A percentile compares a stretch with the other conserved stretches of the same genome.
Evolutionary conservation across 257 asterid genomes (phyloP).

Genomic region (Apocynum venetum): DNA sequence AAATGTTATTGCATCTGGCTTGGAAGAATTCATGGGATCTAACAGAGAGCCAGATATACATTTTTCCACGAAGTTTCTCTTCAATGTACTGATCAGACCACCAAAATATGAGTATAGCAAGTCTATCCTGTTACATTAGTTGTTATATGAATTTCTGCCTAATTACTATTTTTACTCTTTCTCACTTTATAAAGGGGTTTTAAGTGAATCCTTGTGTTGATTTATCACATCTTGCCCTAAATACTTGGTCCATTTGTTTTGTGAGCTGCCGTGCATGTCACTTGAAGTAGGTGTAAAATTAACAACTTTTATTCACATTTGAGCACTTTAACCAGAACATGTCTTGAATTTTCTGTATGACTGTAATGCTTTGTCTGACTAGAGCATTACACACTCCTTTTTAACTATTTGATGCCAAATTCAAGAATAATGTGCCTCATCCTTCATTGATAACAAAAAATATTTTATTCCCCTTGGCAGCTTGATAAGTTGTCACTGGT

Average conservation of each 20-base stretch:
- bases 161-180: neutral
- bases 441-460: neutral
- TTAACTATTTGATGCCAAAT: neutral
- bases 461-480: slow-evolving; percentile 41
- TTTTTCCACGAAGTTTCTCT: neutral
- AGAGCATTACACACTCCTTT: neutral
- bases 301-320: neutral
- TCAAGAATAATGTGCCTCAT: neutral
- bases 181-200: neutral
- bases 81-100: neutral
- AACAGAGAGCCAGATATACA: neutral
- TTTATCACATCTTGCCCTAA: neutral
- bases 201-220: neutral
- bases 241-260: neutral
- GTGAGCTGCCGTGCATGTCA: neutral
- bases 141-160: neutral
- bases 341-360: neutral
- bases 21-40: neutral
- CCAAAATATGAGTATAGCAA: neutral
- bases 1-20: neutral
- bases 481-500: slow-evolving; percentile 68
- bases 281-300: neutral
- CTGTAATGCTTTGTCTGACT: neutral
- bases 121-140: neutral
- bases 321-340: neutral